phyloP scores from a whole-genome alignment of 2,329 filamentous ascomycete genomes.

The Anisogramma anomala region DNA sequence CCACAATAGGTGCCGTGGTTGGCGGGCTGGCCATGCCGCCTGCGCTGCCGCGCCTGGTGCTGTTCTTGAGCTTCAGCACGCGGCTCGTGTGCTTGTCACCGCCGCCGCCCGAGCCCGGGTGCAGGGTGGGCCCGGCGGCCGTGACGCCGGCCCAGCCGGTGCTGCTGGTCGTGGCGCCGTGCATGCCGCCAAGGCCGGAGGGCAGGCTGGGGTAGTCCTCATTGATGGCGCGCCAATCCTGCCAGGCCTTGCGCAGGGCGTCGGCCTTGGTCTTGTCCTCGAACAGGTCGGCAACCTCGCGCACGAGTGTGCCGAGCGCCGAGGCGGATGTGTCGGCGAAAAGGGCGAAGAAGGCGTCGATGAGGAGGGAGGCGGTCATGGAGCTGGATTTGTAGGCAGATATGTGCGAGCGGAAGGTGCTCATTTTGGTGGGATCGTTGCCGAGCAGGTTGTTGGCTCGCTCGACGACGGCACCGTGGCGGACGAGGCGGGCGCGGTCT shows the following conservation, averaged over 20 bases:
- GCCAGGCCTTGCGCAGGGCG: slow-evolving; percentile 71
- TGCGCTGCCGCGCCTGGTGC: slow-evolving; percentile 30
- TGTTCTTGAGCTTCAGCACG: slow-evolving; percentile 49
- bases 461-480: slow-evolving; percentile 76
- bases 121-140: slow-evolving; percentile 49
- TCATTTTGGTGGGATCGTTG: slow-evolving; percentile 64
- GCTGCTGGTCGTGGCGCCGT: slow-evolving; percentile 45
- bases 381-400: slow-evolving; percentile 62
- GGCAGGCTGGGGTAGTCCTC: slow-evolving; percentile 90
- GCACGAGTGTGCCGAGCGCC: slow-evolving; percentile 77
- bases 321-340: slow-evolving; percentile 68
- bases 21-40: slow-evolving; percentile 9
- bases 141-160: slow-evolving; percentile 51
- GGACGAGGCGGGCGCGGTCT: slow-evolving; percentile 67
- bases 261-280: slow-evolving; percentile 69
- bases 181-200: slow-evolving; percentile 57
- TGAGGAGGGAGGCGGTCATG: slow-evolving; percentile 62
- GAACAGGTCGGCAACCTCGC: slow-evolving; percentile 86
- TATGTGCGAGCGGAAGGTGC: slow-evolving; percentile 66
- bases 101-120: slow-evolving; percentile 23
- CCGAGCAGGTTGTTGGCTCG: slow-evolving; percentile 71
- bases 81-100: slow-evolving; percentile 40
- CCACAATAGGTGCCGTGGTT: slow-evolving; percentile 13
- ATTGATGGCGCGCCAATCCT: slow-evolving; percentile 90
- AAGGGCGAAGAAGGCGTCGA: slow-evolving; percentile 77